These are phyloP conservation scores for Kodamaea fungicola DNA, from an alignment of 1,139 yeast genomes.

Conservation along the genomic window DNA sequence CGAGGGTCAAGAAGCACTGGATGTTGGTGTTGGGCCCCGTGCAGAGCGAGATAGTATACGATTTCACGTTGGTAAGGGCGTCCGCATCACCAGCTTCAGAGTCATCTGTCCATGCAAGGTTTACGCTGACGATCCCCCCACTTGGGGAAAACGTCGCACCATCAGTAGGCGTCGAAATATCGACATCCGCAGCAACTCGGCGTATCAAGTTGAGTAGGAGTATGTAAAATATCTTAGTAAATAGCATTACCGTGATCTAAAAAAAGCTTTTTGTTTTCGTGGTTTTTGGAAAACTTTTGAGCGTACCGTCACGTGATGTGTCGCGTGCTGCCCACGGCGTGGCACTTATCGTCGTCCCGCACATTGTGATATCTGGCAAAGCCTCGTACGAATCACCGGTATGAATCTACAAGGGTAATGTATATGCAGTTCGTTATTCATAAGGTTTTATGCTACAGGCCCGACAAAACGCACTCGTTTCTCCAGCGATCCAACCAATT, in stretches of 20 bases:
- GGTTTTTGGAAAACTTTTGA: no score
- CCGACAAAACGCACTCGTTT: no score
- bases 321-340: neutral
- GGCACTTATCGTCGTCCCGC: neutral
- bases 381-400: no score
- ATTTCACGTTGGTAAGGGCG: slow-evolving; percentile 36
- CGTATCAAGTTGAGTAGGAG: slow-evolving; percentile 7
- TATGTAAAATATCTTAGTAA: slow-evolving; percentile 3
- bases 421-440: no score
- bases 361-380: no score
- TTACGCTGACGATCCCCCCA: slow-evolving; percentile 45
- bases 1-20: slow-evolving; percentile 36
- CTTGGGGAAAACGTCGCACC: slow-evolving; percentile 51
- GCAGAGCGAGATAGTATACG: slow-evolving; percentile 58
- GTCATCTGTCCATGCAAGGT: slow-evolving; percentile 61
- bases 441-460: no score
- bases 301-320: no score
- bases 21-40: slow-evolving; percentile 59
- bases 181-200: slow-evolving; percentile 51
- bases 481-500: no score
- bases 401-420: no score
- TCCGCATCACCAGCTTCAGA: slow-evolving; percentile 40
- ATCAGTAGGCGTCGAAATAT: slow-evolving; percentile 46
- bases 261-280: neutral
- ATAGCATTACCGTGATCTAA: slow-evolving; percentile 2